Percentiles rank a stretch among this genome's conserved stretches.
Conservation (phyloP, 352 stramenopile species). For the Sclerospora graminicola region DNA sequence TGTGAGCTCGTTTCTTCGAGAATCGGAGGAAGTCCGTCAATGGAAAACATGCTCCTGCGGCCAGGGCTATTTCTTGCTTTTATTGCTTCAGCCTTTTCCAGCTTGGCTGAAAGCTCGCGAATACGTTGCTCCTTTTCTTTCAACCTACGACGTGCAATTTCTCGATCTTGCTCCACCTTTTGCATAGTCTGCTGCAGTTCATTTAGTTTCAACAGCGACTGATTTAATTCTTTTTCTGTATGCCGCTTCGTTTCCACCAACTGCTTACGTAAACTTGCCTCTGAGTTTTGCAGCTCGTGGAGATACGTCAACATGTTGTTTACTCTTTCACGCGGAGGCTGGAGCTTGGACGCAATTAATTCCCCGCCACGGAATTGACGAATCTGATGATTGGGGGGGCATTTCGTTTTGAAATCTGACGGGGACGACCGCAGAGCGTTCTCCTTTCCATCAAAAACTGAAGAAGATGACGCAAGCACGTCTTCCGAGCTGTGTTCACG, state of each 20-base stretch:
- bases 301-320: conserved; percentile 68
- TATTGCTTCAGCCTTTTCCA: conserved; percentile 16
- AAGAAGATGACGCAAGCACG: conserved; percentile 11
- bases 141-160: conserved; percentile 18
- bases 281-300: conserved; percentile 52
- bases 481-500: conserved; percentile 22
- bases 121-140: conserved; percentile 36
- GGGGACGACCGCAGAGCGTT: conserved; percentile 30
- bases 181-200: conserved; percentile 40
- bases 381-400: conserved; percentile 18
- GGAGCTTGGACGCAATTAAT: conserved; percentile 40
- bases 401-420: conserved; percentile 20
- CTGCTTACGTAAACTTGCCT: conserved; percentile 48
- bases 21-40: conserved; percentile 16
- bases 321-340: conserved; percentile 42
- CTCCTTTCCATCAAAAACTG: conserved; percentile 23
- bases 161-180: conserved; percentile 23
- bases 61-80: conserved; percentile 4
- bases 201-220: conserved; percentile 30
- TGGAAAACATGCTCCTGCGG: background rate
- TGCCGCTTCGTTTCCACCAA: conserved; percentile 40
- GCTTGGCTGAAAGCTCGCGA: conserved; percentile 21
- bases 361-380: conserved; percentile 19
- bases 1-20: conserved; percentile 11
- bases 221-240: conserved; percentile 36